Conservation (phyloP, 805 yeast genomes). For the Metschnikowia henanensis region DNA sequence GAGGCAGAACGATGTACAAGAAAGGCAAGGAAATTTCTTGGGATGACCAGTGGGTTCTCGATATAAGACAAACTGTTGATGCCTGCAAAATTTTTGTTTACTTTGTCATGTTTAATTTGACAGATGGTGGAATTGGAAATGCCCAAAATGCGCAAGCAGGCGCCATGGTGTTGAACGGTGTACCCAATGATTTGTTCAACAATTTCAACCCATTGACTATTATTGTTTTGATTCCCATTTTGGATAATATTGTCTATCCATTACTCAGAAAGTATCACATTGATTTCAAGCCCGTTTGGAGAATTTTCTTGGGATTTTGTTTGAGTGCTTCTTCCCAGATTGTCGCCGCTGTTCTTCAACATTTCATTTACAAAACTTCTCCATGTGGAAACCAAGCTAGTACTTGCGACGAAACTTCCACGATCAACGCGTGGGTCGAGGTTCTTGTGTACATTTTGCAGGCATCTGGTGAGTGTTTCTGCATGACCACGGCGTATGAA, state of each 20-base stretch:
- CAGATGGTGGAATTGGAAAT: conserved; percentile 51
- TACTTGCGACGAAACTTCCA: conserved; percentile 31
- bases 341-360: conserved; percentile 52
- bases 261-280: conserved; percentile 38
- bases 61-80: conserved; percentile 42
- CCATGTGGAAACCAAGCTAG: conserved; percentile 54
- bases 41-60: conserved; percentile 49
- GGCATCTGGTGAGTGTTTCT: conserved; percentile 55
- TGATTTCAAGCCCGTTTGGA: conserved; percentile 34
- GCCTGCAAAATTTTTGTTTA: conserved; percentile 48
- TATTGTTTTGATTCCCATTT: conserved; percentile 50
- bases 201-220: conserved; percentile 57
- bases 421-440: conserved; percentile 33
- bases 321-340: conserved; percentile 48
- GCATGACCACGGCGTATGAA: conserved; percentile 52
- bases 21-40: conserved; percentile 26
- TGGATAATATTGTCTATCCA: conserved; percentile 51
- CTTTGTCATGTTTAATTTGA: conserved; percentile 38
- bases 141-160: conserved; percentile 54
- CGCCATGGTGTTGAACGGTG: conserved; percentile 50
- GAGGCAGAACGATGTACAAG: conserved; percentile 39
- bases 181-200: conserved; percentile 56
- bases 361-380: conserved; percentile 45
- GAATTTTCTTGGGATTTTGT: conserved; percentile 49
- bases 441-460: conserved; percentile 37